phyloP scores from a whole-genome alignment of 768 basidiomycete genomes.

The Cyclocybe cylindracea region DNA sequence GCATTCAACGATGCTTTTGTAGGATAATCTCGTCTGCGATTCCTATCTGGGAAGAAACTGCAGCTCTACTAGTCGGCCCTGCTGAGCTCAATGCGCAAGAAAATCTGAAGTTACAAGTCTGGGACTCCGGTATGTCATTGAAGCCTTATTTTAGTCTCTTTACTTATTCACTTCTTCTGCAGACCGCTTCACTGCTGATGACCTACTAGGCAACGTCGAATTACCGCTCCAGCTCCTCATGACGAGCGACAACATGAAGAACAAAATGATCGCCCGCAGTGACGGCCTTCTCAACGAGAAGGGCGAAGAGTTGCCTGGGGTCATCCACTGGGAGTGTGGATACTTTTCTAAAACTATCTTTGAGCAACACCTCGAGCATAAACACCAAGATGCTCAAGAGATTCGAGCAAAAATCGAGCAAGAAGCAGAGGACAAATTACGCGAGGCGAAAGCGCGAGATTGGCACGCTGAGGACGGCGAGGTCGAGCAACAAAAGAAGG shows the following conservation, averaged over 20 bases:
- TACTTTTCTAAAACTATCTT: conserved; percentile 53
- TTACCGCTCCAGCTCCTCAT: conserved; percentile 38
- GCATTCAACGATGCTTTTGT: background rate
- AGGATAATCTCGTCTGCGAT: conserved; percentile 65
- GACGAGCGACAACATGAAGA: conserved; percentile 35
- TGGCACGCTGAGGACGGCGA: conserved; percentile 23
- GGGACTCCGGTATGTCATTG: conserved; percentile 60
- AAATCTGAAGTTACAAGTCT: conserved; percentile 61
- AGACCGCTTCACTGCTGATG: conserved; percentile 49
- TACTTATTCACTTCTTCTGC: background rate
- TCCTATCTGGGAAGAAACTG: conserved; percentile 73
- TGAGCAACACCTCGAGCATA: conserved; percentile 33
- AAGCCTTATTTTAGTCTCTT: background rate
- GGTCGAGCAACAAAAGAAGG: conserved; percentile 37
- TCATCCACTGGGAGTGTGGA: conserved; percentile 48
- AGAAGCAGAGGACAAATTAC: conserved; percentile 51
- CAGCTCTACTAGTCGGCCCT: conserved; percentile 58
- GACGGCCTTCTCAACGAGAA: conserved; percentile 42
- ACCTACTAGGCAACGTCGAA: conserved; percentile 50
- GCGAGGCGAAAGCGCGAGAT: conserved; percentile 30
- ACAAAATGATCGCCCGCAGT: conserved; percentile 44
- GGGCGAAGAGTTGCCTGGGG: conserved; percentile 36
- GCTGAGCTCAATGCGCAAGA: conserved; percentile 72
- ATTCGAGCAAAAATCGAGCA: conserved; percentile 38
- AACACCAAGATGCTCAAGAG: conserved; percentile 33